Evolutionary conservation across 1,284 basidiomycete species (phyloP), one percentile per base, ranked within the genome.

Genomic region (Neotropicomus parvogracilis): DNA sequence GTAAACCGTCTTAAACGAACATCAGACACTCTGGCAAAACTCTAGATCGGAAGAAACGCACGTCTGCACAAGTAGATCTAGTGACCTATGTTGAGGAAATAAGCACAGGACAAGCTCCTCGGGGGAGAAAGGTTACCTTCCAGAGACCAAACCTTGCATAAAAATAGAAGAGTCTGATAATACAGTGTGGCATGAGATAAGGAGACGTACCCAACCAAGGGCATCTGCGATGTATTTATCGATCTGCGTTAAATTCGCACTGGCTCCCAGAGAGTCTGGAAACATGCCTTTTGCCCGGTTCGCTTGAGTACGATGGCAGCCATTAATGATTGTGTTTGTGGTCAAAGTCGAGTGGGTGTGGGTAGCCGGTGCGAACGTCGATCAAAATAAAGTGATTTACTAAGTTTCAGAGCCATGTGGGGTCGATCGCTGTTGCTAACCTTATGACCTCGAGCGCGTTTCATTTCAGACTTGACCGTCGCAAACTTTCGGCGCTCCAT

Each of bases 71-170:
- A 36, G 66, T 67, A 29, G 70, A 59, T 55, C 73, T 83, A 53
- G 75, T 74, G 54, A 85, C 74, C 82, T 84, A 54, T n/a, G 47
- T 38, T 8, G 19, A 29, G n/a, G 10, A 40, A 31, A 40, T 51
- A 19, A 60, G 43, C 29, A 31, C 28, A 19, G 27, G 27, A 36
- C 1, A 24, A 36, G 17, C 24, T 31, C 13, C 33, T 41, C 13
- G 40, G 47, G 55, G 44, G 74, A 40, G 34, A 1, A 11, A 26
- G 49, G 33, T 45, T 48, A 61, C 81, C 74, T 86, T 85, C 83
- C 84, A 86, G 49, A 85, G 75, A 55, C 83, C 83, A 59, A 85
- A 78, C 62, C 83, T 85, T 51, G 32, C 19, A 42, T 29, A 16
- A 5, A 9, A 9, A 12, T 29, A 24, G 29, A 27, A 37, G 19